Percentiles rank a stretch among this genome's conserved stretches.
These are phyloP conservation scores for Hymenoscyphus fraxineus DNA, from an alignment of 2,329 filamentous ascomycete genomes.

Conservation along the genomic window DNA sequence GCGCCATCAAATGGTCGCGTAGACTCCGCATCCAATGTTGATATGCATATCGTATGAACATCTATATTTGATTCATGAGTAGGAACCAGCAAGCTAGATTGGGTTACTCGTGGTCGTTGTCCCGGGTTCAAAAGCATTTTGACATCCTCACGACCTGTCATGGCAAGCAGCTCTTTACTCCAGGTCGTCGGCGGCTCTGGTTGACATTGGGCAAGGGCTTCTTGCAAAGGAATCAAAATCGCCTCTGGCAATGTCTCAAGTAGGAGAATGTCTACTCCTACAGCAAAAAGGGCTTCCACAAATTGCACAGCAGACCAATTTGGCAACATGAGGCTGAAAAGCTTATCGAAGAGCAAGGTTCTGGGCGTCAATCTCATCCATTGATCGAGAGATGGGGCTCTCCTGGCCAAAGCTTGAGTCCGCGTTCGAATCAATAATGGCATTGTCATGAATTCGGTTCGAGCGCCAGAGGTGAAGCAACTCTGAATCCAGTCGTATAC, in stretches of 20 bases:
- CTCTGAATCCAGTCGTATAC: slow-evolving; percentile 53
- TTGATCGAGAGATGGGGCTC: slow-evolving; percentile 20
- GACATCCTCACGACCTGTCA: slow-evolving; percentile 81
- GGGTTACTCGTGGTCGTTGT: slow-evolving; percentile 32
- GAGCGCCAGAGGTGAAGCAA: slow-evolving; percentile 33
- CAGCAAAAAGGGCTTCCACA: slow-evolving; percentile 70
- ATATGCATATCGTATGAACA: slow-evolving; percentile 71
- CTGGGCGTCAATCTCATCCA: slow-evolving; percentile 50
- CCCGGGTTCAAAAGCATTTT: slow-evolving; percentile 57
- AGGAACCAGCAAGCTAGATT: slow-evolving; percentile 39
- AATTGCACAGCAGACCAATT: slow-evolving; percentile 55
- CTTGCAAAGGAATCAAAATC: slow-evolving; percentile 73
- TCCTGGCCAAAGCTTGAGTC: slow-evolving; percentile 20
- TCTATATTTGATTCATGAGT: slow-evolving; percentile 69
- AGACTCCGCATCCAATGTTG: slow-evolving; percentile 53
- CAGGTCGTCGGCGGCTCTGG: slow-evolving; percentile 75
- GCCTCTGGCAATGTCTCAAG: slow-evolving; percentile 84
- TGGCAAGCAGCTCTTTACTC: slow-evolving; percentile 64
- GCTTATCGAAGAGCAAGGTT: slow-evolving; percentile 65
- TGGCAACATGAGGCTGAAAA: slow-evolving; percentile 57
- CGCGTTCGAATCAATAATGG: slow-evolving; percentile 43
- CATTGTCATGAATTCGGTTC: slow-evolving; percentile 46
- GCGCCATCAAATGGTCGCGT: slow-evolving; percentile 68
- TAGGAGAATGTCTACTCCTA: slow-evolving; percentile 61
- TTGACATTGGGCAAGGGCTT: slow-evolving; percentile 81